Base-by-base conservation (phyloP, 371 early-diverging fungal species). In the Mortierella sp. region DNA sequence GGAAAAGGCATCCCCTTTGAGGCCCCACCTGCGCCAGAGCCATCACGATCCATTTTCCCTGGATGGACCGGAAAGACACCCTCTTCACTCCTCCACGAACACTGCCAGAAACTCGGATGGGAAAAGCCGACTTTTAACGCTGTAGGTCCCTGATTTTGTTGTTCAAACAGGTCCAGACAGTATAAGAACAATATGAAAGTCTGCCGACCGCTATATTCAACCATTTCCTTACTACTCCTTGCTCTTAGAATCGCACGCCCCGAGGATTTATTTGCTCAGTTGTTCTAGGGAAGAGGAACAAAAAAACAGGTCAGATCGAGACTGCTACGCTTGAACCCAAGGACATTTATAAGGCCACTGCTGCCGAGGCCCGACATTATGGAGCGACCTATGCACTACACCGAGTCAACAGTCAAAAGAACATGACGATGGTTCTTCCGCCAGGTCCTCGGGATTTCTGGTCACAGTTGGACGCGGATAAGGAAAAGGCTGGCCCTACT, bases 51-150 rank as follows among this genome's bases (percentile, higher is more conserved):
- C 6, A 62, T 91, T 48, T 95, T 94, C 77, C 91, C 89, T 11
- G 86, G 87, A 37, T 94, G 95, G 95, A 95, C 95, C 0, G 96
- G 96, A 61, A 94, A 94, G 63, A 92, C 93, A 0, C 95, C 96
- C 0, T 88, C 90, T 4, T 87, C 90, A 5, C 81, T 94, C 2
- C 82, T 96, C 7, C 86, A 93, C 74, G 95, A 95, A 66, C 92
- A 92, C 59, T 91, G 92, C 71, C 93, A 93, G 67, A 90, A 90
- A 67, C 76, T 84, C 25, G 89, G 84, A 18, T 96, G 96, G 96
- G 88, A 90, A 57, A 91, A 93, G 48, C 90, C 94, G 0, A 81
- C 83, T 1, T 90, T 90, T 72, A 90, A 90, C 23, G 84, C 87
- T 62, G 83, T 81, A 75, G 60, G 51, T 67, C 53, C n/a, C 18